Evolutionary conservation across 2,329 filamentous ascomycete genomes (phyloP).

Genomic region (Botryotinia narcissicola): DNA sequence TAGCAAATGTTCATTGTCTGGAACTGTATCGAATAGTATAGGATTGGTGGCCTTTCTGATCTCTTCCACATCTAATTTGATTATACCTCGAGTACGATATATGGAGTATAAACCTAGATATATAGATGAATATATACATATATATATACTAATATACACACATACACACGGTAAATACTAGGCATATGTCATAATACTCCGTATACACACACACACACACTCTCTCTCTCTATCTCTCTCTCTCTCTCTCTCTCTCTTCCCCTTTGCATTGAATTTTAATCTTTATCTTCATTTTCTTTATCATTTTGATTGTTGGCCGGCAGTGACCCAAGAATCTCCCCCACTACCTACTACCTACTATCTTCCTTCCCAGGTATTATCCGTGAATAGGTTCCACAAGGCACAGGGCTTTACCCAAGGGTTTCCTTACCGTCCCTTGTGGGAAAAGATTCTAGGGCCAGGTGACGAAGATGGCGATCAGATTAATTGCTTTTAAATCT

Average conservation of each 20-base stretch:
- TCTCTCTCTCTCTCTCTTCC: not conserved
- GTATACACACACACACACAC: not conserved
- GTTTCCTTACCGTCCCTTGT: not conserved
- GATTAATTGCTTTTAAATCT: not conserved
- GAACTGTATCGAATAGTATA: not conserved
- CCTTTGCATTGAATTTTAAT: not conserved
- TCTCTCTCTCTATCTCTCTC: not conserved
- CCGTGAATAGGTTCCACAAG: not conserved
- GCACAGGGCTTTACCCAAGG: not conserved
- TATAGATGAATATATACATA: no score
- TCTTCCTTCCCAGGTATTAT: not conserved
- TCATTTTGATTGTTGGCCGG: not conserved
- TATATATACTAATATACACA: no score
- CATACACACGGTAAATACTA: not conserved
- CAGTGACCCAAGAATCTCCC: not conserved
- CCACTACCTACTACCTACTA: not conserved
- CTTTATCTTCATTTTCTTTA: not conserved
- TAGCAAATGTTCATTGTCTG: not conserved
- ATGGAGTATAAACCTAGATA: no score
- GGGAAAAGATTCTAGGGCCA: not conserved
- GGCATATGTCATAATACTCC: not conserved
- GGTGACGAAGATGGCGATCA: constrained; percentile 11
- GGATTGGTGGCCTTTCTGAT: not conserved
- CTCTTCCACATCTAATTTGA: not conserved
- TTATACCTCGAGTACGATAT: not conserved